phyloP scores from a whole-genome alignment of 139 green algal genomes.

The Eudorina sp. region DNA sequence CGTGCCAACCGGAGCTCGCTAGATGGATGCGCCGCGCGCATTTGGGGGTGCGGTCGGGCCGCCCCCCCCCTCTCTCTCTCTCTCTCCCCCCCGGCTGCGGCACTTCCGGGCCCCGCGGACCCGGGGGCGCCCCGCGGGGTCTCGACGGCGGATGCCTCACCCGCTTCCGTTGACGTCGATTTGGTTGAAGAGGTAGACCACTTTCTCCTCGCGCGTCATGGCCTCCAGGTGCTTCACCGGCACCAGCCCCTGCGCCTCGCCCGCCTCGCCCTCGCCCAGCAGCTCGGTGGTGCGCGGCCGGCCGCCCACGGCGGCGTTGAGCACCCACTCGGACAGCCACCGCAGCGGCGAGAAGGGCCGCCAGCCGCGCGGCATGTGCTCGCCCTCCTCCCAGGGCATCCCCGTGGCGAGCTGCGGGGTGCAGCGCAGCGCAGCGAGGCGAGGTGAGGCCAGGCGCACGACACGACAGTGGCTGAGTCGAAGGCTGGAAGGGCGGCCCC shows the following conservation, averaged over 20 bases:
- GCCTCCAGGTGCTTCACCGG: neutral
- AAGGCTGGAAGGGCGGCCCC: too few species aligned
- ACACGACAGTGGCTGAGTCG: too few species aligned
- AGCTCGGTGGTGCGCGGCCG: neutral
- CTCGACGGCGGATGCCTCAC: too few species aligned
- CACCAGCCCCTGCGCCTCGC: neutral
- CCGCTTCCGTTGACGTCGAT: conserved; percentile 38
- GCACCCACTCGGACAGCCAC: conserved; percentile 51
- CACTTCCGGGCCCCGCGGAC: too few species aligned
- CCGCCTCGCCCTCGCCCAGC: neutral
- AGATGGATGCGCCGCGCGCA: too few species aligned
- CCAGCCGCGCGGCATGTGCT: conserved; percentile 54
- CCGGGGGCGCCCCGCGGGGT: too few species aligned
- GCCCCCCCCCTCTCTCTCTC: too few species aligned
- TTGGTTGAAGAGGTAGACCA: conserved; percentile 41
- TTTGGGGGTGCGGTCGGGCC: too few species aligned
- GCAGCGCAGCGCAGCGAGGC: too few species aligned
- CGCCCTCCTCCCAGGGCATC: conserved; percentile 36
- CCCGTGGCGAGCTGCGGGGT: conserved; percentile 32
- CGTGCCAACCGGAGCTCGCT: too few species aligned
- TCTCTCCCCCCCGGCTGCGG: too few species aligned
- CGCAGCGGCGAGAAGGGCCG: conserved; percentile 52
- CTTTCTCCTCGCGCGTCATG: conserved; percentile 46
- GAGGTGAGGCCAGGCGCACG: too few species aligned
- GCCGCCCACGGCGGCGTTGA: neutral